Evolutionary conservation across 768 basidiomycete genomes (phyloP), one percentile per base, ranked within the genome.

Genomic region (Podaxis sp.): DNA sequence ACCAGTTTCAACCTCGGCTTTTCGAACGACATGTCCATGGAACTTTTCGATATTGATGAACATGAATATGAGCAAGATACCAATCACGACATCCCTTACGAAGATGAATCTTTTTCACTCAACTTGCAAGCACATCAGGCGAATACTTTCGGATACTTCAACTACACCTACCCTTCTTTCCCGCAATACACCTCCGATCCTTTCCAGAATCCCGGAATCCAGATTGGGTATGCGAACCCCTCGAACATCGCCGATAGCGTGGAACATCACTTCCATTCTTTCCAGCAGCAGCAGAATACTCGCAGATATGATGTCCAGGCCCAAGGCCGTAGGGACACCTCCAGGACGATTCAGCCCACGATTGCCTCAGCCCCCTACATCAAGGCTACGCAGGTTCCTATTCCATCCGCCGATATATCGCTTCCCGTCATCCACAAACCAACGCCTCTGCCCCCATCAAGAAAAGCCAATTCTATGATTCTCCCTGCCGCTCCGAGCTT

Each of bases 21-120:
- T 30, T 76, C 75, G 58, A 73, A 73, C 70, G 82, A 80, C 67
- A 75, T 81, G 69, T 76, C 79, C 68, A 67, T 81, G 46, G 84
- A 89, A 40, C 76, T 90, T 61, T 91, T 89, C 70, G 87, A 91
- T 69, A 90, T 92, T 65, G 85, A 89, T 68, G 90, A 91, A 72
- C 86, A 87, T 68, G 85, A 86, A 69, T 76, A 78, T 61, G 79
- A 81, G 53, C 72, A 75, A 51, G 77, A 80, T n/a, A 73, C 73
- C 64, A 68, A 67, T 56, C 67, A 69, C 28, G 68, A 71, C 33
- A 75, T 76, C 61, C 68, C 71, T 26, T 70, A 77, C 38, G 68
- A 74, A 19, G 73, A 77, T 52, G 73, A 79, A 59, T 77, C 74
- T 58, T 76, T 76, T 71, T 75, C 77, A 69, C 70, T 75, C 38